phyloP scores from a whole-genome alignment of 805 yeast species.

The Candida vaughaniae region DNA sequence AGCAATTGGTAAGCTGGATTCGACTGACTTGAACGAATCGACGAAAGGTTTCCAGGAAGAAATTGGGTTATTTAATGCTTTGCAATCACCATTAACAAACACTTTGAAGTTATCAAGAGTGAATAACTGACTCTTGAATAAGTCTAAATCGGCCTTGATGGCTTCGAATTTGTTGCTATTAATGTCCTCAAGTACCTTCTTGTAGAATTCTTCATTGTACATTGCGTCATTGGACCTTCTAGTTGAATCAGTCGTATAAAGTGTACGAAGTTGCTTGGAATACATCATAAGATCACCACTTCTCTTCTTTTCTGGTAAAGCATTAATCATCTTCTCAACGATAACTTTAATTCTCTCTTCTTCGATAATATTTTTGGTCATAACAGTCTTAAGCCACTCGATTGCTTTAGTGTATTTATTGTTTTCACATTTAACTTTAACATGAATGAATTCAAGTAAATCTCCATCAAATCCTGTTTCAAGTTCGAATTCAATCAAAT shows the following conservation, averaged over 20 bases:
- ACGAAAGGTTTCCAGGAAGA: slow-evolving; percentile 52
- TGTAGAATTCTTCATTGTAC: slow-evolving; percentile 58
- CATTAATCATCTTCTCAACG: slow-evolving; percentile 58
- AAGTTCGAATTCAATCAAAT: slow-evolving; percentile 61
- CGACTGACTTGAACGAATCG: slow-evolving; percentile 15
- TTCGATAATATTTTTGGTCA: slow-evolving; percentile 70
- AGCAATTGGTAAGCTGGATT: slow-evolving; percentile 15
- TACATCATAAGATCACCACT: slow-evolving; percentile 62
- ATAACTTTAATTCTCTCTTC: slow-evolving; percentile 66
- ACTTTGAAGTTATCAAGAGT: slow-evolving; percentile 60
- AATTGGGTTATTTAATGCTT: slow-evolving; percentile 53
- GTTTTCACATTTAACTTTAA: slow-evolving; percentile 60
- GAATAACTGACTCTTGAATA: slow-evolving; percentile 52
- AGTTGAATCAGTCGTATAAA: slow-evolving; percentile 60
- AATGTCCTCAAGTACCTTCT: slow-evolving; percentile 43
- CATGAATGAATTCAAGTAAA: slow-evolving; percentile 64
- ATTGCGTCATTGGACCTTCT: slow-evolving; percentile 65
- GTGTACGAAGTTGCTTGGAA: slow-evolving; percentile 55
- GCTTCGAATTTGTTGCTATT: slow-evolving; percentile 51
- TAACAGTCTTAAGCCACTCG: slow-evolving; percentile 68
- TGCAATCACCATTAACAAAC: slow-evolving; percentile 68
- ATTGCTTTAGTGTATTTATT: slow-evolving; percentile 67
- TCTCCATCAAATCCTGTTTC: slow-evolving; percentile 57
- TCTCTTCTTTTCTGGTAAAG: slow-evolving; percentile 63
- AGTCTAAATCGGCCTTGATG: slow-evolving; percentile 51